Evolutionary conservation across 2,329 filamentous ascomycete species (phyloP).

Genomic region (Colletotrichum chlorophyti): DNA sequence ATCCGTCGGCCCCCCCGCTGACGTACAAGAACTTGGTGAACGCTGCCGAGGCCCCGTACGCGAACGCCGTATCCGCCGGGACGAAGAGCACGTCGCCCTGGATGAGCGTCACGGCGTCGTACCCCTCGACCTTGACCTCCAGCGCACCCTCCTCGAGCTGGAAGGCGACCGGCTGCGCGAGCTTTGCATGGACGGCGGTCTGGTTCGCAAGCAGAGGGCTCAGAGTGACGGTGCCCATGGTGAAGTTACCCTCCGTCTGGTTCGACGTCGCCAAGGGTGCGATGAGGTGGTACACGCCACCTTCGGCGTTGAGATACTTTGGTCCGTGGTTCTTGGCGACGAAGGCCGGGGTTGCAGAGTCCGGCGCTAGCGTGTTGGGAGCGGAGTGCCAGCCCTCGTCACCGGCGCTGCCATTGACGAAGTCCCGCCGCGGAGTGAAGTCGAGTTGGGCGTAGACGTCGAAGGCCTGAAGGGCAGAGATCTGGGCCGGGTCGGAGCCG

Average conservation of each 20-base stretch:
- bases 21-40: slow-evolving; percentile 37
- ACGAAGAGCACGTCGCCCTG: slow-evolving; percentile 37
- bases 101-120: slow-evolving; percentile 31
- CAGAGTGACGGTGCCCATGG: slow-evolving; percentile 50
- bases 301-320: slow-evolving; percentile 47
- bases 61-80: slow-evolving; percentile 30
- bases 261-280: slow-evolving; percentile 48
- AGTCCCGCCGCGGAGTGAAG: slow-evolving; percentile 46
- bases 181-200: slow-evolving; percentile 1
- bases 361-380: slow-evolving; percentile 39
- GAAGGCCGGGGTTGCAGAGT: slow-evolving; percentile 45
- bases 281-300: slow-evolving; percentile 48
- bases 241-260: slow-evolving; percentile 49
- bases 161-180: slow-evolving; percentile 28
- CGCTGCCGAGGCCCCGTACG: slow-evolving; percentile 33
- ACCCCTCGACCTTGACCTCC: slow-evolving; percentile 31
- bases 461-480: slow-evolving; percentile 44
- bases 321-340: slow-evolving; percentile 53
- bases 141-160: slow-evolving; percentile 37
- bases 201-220: slow-evolving; percentile 14
- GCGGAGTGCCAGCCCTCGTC: slow-evolving; percentile 45
- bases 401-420: slow-evolving; percentile 48
- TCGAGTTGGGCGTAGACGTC: slow-evolving; percentile 51
- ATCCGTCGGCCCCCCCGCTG: slow-evolving; percentile 33
- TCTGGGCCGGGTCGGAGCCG: slow-evolving; percentile 36